Evolutionary conservation across 1,139 yeast genomes (phyloP), one percentile per base, ranked within the genome.

Genomic region (Hyphopichia khmerensis): DNA sequence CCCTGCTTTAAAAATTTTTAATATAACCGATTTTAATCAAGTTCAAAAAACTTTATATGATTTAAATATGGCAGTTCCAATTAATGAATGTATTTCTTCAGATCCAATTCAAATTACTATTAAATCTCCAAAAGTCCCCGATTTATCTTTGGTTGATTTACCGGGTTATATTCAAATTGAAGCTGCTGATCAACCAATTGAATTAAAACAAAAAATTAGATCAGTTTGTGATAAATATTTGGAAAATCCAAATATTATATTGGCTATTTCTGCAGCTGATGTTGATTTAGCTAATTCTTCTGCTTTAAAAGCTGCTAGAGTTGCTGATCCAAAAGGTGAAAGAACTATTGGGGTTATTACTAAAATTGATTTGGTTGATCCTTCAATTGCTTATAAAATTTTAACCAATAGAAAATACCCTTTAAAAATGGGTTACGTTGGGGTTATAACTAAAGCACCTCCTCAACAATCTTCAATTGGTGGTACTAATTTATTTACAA

Each of bases 111-210:
- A 89, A 60, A 75, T 91, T 38, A 88, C 95, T 2, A 89, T 95
- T 36, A 84, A 83, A 60, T 91, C 99, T 2, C 95, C 98, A 3
- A 75, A 81, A 41, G 96, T 93, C 5, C 99, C 99, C 0, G 99
- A 95, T 65, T 72, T 93, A 45, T 89, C 97, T 0, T 70, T 95
- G 51, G 96, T 95, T 17, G 99, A 93, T 69, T 71, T 95, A 45
- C 99, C 99, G 0, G 99, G 99, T 4, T 95, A 95, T 60, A 95
- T 95, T 51, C 99, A 95, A 64, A 84, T 95, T 2, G 96, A 95
- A 58, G 95, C 98, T 1, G 91, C 95, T 4, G 98, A 93, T 62
- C 99, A 95, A 65, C 99, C 99, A 1, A 67, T 75, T 4, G 88
- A 85, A 49, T 73, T 95, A 49, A 91, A 93, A 59, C 76, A 76